Percentiles rank a stretch among this genome's conserved stretches.
Evolutionary conservation across 768 basidiomycete species (phyloP).

Genomic region (Pleurotus sapidus): DNA sequence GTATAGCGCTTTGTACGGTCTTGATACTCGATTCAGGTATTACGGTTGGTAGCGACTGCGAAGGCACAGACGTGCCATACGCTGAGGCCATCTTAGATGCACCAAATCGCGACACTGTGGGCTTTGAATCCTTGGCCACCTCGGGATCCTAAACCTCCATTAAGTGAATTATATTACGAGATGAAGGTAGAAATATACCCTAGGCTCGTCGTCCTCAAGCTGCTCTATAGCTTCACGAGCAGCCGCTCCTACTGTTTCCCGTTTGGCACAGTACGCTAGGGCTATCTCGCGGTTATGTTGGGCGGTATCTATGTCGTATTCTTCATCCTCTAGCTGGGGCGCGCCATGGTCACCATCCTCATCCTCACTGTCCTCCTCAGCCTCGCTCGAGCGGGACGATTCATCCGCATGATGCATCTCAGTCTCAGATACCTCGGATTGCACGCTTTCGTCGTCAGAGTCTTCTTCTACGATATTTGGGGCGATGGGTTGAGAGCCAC

Average conservation of each 20-base stretch:
- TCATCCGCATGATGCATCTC: slow-evolving; percentile 29
- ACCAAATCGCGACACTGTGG: slow-evolving; percentile 64
- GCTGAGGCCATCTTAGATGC: slow-evolving; percentile 50
- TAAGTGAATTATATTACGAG: slow-evolving; percentile 1
- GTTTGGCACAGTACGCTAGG: slow-evolving; percentile 65
- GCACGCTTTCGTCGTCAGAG: slow-evolving; percentile 68
- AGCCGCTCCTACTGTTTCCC: slow-evolving; percentile 51
- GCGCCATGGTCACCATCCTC: slow-evolving; percentile 32
- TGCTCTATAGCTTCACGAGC: slow-evolving; percentile 49
- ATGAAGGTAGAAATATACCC: slow-evolving; percentile 4
- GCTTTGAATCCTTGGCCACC: slow-evolving; percentile 39
- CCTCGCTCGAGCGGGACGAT: not conserved
- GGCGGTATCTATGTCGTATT: slow-evolving; percentile 57
- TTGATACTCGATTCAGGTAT: slow-evolving; percentile 43
- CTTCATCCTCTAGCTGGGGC: slow-evolving; percentile 34
- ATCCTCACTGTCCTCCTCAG: slow-evolving; percentile 13
- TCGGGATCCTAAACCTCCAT: slow-evolving; percentile 35
- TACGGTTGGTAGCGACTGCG: slow-evolving; percentile 39
- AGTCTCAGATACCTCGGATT: slow-evolving; percentile 25
- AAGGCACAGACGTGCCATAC: slow-evolving; percentile 35
- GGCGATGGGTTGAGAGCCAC: slow-evolving; percentile 15
- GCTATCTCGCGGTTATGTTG: slow-evolving; percentile 75
- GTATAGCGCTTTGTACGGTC: slow-evolving; percentile 50
- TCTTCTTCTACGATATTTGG: slow-evolving; percentile 32
- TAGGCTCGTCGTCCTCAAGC: slow-evolving; percentile 4